Evolutionary conservation across 805 yeast genomes (phyloP).

Genomic region (Jamesozyma hellenica): DNA sequence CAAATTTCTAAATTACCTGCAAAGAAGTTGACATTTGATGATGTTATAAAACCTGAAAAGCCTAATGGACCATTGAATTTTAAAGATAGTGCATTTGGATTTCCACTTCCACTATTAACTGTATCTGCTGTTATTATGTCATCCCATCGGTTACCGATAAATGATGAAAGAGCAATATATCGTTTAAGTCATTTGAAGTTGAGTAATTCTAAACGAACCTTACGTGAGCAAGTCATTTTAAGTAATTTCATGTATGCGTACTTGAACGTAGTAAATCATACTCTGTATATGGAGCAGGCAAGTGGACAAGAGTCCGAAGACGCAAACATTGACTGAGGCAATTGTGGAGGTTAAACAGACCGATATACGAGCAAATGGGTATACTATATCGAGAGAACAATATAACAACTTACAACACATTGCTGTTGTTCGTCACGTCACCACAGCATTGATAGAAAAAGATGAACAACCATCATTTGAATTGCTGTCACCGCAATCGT

Average conservation of each 20-base stretch:
- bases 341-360: too few relatives aligned
- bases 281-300: constrained; percentile 60
- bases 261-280: constrained; percentile 87
- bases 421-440: too few relatives aligned
- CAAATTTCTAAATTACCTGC: constrained; percentile 17
- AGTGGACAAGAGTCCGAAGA: background rate
- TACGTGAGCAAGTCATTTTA: constrained; percentile 81
- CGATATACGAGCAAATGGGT: too few relatives aligned
- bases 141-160: constrained; percentile 80
- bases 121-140: constrained; percentile 68
- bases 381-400: too few relatives aligned
- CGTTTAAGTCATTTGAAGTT: constrained; percentile 82
- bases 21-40: constrained; percentile 29
- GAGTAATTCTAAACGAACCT: constrained; percentile 84
- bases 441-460: too few relatives aligned
- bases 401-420: too few relatives aligned
- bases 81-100: constrained; percentile 78
- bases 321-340: too few relatives aligned
- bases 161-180: constrained; percentile 91
- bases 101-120: constrained; percentile 74
- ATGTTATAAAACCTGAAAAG: constrained; percentile 28
- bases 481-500: too few relatives aligned
- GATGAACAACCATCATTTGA: too few relatives aligned
- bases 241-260: constrained; percentile 97
- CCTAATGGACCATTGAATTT: constrained; percentile 49